Base-by-base conservation (phyloP, 139 green algal species). In the Chlorella sp. region DNA sequence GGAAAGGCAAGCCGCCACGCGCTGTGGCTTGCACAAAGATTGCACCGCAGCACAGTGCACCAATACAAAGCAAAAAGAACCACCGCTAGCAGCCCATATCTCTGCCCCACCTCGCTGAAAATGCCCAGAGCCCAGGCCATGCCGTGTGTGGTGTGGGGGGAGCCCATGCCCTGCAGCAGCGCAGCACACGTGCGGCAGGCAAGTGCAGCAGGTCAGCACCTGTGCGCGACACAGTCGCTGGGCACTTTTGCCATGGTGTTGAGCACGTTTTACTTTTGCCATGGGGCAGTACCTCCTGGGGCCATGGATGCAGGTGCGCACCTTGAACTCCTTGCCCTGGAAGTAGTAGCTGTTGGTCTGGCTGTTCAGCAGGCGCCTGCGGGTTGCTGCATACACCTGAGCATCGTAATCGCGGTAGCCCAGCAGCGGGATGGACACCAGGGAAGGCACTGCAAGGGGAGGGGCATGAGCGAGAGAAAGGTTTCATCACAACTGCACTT, bases 381-480 rank as follows among this genome's bases (percentile, higher is more conserved):
- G 68, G 0, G 91, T 94, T 30, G 39, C 34, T 1, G 28, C 17
- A 63, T 91, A 94, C 0, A 92, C 60, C 26, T 70, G 17, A 0
- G 20, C 32, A 47, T 95, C 87, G 67, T 87, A 92, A 21, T 81
- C 32, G 1, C 62, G 23, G 51, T 91, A 95, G 6, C 92, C 92
- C 68, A 95, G 79, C 71, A 95, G 67, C 4, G 92, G 92, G 25
- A 94, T 84, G 38, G 91, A 89, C 76, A 95, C 84, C 57, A 95
- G 84, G 12, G 85, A 92, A 20, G 92, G 92, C 67, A 95, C 57
- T 60, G 51, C 51, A 23, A n/a, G n/a, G n/a, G n/a, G n/a, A n/a
- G n/a, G n/a, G n/a, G n/a, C n/a, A n/a, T n/a, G n/a, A n/a, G n/a
- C n/a, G n/a, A n/a, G n/a, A n/a, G n/a, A n/a, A n/a, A n/a, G n/a